Evolutionary conservation across 1,284 basidiomycete species (phyloP), one percentile per base, ranked within the genome.

Genomic region (Rhodotorula sp.): DNA sequence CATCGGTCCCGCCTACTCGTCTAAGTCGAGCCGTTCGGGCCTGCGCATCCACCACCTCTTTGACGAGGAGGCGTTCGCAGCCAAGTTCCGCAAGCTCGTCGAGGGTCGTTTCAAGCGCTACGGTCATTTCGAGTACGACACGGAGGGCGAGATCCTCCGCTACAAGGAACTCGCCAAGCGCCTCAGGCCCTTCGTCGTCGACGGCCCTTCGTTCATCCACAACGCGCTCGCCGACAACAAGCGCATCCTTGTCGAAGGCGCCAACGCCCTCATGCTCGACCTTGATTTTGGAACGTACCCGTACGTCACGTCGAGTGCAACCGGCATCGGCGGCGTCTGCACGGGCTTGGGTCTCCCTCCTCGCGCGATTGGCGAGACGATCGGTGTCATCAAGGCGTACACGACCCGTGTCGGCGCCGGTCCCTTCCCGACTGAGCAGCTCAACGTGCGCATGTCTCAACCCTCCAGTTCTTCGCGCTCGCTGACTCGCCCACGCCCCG

Each of bases 51-150:
- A 99, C 82, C 95, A 99, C 82, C 85, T 99, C 59, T 98, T 74
- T n/a, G 91, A 97, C 81, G 86, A 86, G 74, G 87, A 89, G 39
- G 86, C 86, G 7, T 99, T 99, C 81, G 90, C 92, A 10, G 80
- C 84, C 72, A 97, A 97, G 82, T 99, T 98, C 85, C 87, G 96
- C 78, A 94, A 88, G 81, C 85, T 98, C 70, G 95, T 99, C 59
- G 96, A 99, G 81, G 93, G 94, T 19, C 86, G 95, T 24, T 96
- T 96, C 85, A 99, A 99, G 84, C 90, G 95, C 59, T 99, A 99
- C 79, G 95, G 96, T 4, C 85, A 94, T 80, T 99, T 99, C 77
- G 95, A 98, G 80, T 99, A 98, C 79, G 95, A 99, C 81, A 98
- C 95, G 17, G 95, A 98, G 79, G 93, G 89, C 56, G 95, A 99